Base-by-base conservation (phyloP, 192 early-diverging fungal species). In the Cetraspora pellucida region DNA sequence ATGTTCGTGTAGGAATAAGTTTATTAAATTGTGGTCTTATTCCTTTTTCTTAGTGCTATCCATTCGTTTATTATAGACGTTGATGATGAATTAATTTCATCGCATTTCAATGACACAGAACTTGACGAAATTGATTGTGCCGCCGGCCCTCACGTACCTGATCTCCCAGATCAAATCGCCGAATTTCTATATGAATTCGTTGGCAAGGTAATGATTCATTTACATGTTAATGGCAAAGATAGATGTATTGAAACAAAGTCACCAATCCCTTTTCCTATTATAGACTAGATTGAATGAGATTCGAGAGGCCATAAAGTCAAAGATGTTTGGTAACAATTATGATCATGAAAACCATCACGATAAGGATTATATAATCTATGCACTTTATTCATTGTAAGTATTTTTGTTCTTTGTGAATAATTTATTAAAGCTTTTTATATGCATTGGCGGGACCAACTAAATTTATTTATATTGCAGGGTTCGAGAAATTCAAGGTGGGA, bases 31-130 rank as follows among this genome's bases (percentile, higher is more conserved):
- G 0, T 1, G 5, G 44, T 46, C 6, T 37, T 71, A 72, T 57
- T 78, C n/a, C 31, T 67, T 23, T n/a, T 59, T 68, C 7, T 5
- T 75, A 78, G 77, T 63, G 25, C 58, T 25, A 13, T 72, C 9
- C 69, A 78, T 49, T 78, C 77, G 17, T 78, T 78, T 63, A 78
- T 78, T 50, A 8, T 78, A 13, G 77, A 72, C 47, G 23, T 78
- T 8, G 69, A 78, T 61, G 70, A 78, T 63, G 28, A 70, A 13
- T n/a, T 47, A 63, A 72, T 78, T 47, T 17, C 2, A 19, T 16
- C 46, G 0, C 59, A 63, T 78, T 78, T 78, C 25, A 78, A n/a
- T 43, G 17, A 72, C 9, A 37, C n/a, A 61, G 58, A 78, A 78
- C 69, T 60, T 43, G 30, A 50, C 13, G 45, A 78, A 54, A 78